Base-by-base conservation (phyloP, 768 basidiomycete genomes). In the Amanita subjunquillea region DNA sequence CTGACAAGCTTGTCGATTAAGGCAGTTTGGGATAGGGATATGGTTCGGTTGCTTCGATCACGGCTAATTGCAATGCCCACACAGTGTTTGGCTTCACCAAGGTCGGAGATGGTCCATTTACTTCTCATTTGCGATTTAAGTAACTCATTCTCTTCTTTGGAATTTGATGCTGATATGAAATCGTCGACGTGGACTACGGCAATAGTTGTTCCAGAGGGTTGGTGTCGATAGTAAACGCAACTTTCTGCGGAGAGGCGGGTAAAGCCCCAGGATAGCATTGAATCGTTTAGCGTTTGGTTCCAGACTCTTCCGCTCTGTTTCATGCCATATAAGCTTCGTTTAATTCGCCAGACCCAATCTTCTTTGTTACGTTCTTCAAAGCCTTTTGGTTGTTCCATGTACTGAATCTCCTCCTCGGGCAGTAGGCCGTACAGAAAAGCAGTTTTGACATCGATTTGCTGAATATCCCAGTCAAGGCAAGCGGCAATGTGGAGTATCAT, bases 381-480 rank as follows among this genome's bases (percentile, higher is more conserved):
- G 1, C 70, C 66, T 0, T 60, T 54, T 0, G 71, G 72, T 42
- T 69, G 64, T 17, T 67, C 64, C 66, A 73, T 70, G 48, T 64
- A 71, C 20, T 56, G 57, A 0, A 58, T 50, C 38, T 70, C 64
- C 6, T 71, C 62, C 2, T 61, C 54, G 1, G 59, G 58, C 1
- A 70, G 56, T 0, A 58, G 47, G 3, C 69, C 65, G 55, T 73
- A 59, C 1, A 74, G 63, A 56, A 68, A 75, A n/a, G n/a, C n/a
- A n/a, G n/a, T n/a, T n/a, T n/a, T n/a, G n/a, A n/a, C n/a, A n/a
- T n/a, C n/a, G n/a, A n/a, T n/a, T n/a, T n/a, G n/a, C n/a, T n/a
- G n/a, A n/a, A n/a, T n/a, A n/a, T n/a, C n/a, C n/a, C n/a, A n/a
- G n/a, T n/a, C n/a, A n/a, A n/a, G n/a, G n/a, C n/a, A n/a, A n/a